Evolutionary conservation across 179 eudicot species (phyloP).

Genomic region (Silene vulgaris): DNA sequence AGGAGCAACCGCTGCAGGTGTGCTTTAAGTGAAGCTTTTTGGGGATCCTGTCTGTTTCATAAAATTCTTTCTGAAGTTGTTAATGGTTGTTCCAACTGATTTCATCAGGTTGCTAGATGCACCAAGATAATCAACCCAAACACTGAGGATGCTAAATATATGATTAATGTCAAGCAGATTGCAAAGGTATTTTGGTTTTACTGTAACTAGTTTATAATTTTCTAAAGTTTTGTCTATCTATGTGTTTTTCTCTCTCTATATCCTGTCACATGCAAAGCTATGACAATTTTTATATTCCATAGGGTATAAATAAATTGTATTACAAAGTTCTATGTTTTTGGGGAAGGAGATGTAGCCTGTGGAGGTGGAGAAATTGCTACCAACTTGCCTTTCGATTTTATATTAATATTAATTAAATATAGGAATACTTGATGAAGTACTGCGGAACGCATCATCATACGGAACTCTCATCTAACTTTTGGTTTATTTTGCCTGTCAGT

Average conservation of each 20-base stretch:
- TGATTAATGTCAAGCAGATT: conserved; percentile 88
- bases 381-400: neutral
- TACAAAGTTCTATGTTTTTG: neutral
- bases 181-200: conserved; percentile 54
- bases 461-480: neutral
- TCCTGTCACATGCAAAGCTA: too few relatives aligned
- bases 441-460: neutral
- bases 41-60: neutral
- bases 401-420: neutral
- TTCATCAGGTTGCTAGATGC: conserved; percentile 95
- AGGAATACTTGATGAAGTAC: neutral
- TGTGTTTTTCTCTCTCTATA: neutral
- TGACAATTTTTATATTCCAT: neutral
- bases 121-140: conserved; percentile 90
- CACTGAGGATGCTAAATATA: conserved; percentile 94
- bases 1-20: conserved; percentile 97
- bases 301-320: neutral
- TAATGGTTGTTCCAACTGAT: conserved; percentile 13
- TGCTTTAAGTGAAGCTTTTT: conserved; percentile 10
- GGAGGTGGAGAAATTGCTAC: neutral
- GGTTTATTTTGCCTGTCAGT: conserved; percentile 27
- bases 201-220: neutral
- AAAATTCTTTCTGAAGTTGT: neutral
- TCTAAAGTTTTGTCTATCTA: neutral
- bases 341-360: neutral